Base-by-base conservation (phyloP, 192 early-diverging fungal genomes). In the Backusella circina region DNA sequence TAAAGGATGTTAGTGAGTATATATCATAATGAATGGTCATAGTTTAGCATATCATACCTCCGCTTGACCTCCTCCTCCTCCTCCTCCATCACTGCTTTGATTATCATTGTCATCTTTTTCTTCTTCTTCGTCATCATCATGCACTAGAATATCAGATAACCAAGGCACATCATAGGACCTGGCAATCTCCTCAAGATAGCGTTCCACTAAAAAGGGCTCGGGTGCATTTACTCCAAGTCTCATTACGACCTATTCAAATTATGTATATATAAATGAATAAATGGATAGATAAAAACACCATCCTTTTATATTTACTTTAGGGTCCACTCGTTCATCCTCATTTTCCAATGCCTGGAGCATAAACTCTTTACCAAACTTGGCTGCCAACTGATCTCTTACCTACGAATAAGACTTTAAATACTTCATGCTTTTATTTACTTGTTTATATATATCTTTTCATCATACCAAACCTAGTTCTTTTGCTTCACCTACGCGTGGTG, bases 121-220 rank as follows among this genome's bases (percentile, higher is more conserved):
- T 8, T 72, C 80, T 39, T 80, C 74, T 23, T 64, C 75, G 7
- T 64, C 71, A 26, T 87, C 76, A 68, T 81, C 67, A 32, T 87
- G 82, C 28, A 78, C 75, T 4, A 86, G 82, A 33, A 80, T 82
- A 33, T 87, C 79, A 0, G 89, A 82, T 5, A 84, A 85, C 91
- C 92, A 98, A 10, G 80, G 69, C 3, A 97, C 89, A 65, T 90
- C 89, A 74, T 93, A 96, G 0, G 91, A 84, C 51, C 85, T 90
- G 33, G 97, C 95, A 77, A 98, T 97, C 73, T 95, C 93, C 72
- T 92, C 93, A 41, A 98, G 79, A 76, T 98, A 98, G 73, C 93
- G 83, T 39, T 90, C 86, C 21, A 98, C 94, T 8, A 98, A 86
- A 33, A 89, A 86, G 2, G 85, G 70, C 65, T 96, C 91, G 1